Evolutionary conservation across 305 asterid species (phyloP).

Genomic region (Nicotiana rustica): DNA sequence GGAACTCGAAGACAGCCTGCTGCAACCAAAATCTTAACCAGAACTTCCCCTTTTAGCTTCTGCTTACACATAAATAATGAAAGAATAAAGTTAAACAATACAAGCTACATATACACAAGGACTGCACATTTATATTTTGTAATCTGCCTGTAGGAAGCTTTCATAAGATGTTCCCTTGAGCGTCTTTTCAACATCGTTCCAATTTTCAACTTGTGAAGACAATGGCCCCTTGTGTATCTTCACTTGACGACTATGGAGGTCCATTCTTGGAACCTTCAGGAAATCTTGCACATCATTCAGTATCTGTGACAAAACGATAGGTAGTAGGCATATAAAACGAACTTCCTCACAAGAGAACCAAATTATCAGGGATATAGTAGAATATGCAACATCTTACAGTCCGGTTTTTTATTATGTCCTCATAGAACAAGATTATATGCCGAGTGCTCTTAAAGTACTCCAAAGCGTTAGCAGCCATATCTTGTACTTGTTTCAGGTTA

Average conservation of each 20-base stretch:
- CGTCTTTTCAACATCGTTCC: conserved; percentile 76
- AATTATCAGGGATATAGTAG: conserved; percentile 16
- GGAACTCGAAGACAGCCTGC: conserved; percentile 22
- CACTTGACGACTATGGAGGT: conserved; percentile 79
- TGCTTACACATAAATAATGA: conserved; percentile 54
- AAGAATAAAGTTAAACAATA: conserved; percentile 51
- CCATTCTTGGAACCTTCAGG: conserved; percentile 69
- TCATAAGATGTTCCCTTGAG: conserved; percentile 81
- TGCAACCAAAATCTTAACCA: conserved; percentile 53
- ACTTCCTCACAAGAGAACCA: neutral
- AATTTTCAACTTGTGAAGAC: conserved; percentile 80
- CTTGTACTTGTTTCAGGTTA: conserved; percentile 70
- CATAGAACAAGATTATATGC: conserved; percentile 80
- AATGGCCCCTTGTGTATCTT: conserved; percentile 88
- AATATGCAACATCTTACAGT: conserved; percentile 58
- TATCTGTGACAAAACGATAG: conserved; percentile 52
- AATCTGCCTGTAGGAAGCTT: conserved; percentile 67
- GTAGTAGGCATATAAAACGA: neutral
- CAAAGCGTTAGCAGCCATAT: conserved; percentile 65
- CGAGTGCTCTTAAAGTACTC: conserved; percentile 81
- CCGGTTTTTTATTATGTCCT: conserved; percentile 74
- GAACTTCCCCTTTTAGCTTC: conserved; percentile 48
- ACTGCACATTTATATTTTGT: conserved; percentile 53
- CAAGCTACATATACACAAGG: conserved; percentile 48
- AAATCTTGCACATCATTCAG: conserved; percentile 79